Conservation (phyloP, 2,329 filamentous ascomycete species). For the Aspergillus pseudoviridinutans region DNA sequence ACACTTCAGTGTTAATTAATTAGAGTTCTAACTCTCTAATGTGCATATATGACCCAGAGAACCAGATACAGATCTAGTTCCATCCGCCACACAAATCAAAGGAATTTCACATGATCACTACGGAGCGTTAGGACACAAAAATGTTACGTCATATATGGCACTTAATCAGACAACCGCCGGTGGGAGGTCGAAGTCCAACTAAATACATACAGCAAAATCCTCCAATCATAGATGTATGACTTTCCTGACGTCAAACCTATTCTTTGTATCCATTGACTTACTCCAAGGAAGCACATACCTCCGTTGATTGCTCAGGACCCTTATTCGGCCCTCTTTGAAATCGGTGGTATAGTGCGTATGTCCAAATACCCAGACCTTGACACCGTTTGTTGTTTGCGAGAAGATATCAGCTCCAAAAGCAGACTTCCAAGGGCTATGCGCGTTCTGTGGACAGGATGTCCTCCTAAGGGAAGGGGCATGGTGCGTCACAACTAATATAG, state of each 20-base stretch:
- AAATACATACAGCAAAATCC: no score
- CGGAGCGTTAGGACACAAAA: no score
- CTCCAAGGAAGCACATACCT: constrained; percentile 35
- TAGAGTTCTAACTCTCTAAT: no score
- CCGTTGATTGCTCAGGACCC: constrained; percentile 44
- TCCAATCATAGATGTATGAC: constrained; percentile 7
- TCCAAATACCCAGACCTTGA: constrained; percentile 45
- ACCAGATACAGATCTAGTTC: no score
- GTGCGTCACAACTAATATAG: constrained; percentile 53
- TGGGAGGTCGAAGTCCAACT: no score
- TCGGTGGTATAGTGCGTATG: constrained; percentile 45
- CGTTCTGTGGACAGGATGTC: constrained; percentile 49
- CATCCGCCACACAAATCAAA: no score
- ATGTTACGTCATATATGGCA: no score
- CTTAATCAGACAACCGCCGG: no score
- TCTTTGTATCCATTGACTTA: constrained; percentile 4
- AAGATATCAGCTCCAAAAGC: constrained; percentile 54
- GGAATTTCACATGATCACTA: no score
- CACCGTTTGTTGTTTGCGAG: constrained; percentile 14
- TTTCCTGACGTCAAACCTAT: constrained; percentile 15
- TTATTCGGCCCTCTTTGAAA: constrained; percentile 32
- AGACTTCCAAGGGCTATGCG: constrained; percentile 43
- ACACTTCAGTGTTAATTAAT: no score
- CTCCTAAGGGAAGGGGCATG: constrained; percentile 53
- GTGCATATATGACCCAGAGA: no score